Base-by-base conservation (phyloP, 257 asterid genomes). In the Solanum chilense region DNA sequence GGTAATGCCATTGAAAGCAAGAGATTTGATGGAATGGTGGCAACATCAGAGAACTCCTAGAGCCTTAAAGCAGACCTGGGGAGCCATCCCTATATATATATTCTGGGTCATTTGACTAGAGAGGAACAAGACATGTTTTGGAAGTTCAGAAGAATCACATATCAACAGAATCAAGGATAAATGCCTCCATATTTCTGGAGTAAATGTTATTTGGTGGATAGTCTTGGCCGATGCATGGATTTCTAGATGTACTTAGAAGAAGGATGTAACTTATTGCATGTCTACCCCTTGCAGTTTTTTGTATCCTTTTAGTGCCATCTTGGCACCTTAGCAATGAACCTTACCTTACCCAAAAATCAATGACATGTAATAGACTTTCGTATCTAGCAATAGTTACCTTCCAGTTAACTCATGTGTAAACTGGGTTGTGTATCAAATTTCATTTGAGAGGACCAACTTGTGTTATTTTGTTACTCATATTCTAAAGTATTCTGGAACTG, bases 401-500 rank as follows among this genome's bases (percentile, higher is more conserved):
- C 31, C 37, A 29, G 69, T 47, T 47, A 16, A 80, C 12, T 18
- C 69, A 25, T 29, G 68, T 3, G 37, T 1, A 78, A 78, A 45
- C 42, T 78, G 84, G 66, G 42, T 78, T 27, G 25, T 78, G 21
- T 12, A 81, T 49, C 69, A 81, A 49, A 29, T 58, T 20, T 47
- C 31, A 3, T 31, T 81, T 81, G 85, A 47, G 85, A 41, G 18
- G 69, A 49, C 29, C 45, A 47, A 29, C 69, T 16, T 29, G 49
- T 81, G 16, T 81, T 21, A 18, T 81, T 47, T 81, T 20, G 7
- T 81, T 47, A 83, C 85, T 86, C 80, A 52, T 49, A 85, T 74
- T 27, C 62, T 70, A 3, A 12, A 74, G 78, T 75, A 3, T 88
- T 62, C 37, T 90, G 89, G 84, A 86, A 89, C 78, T 87, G 91